Conservation (phyloP, 2,329 filamentous ascomycete genomes). For the Plenodomus tracheiphilus region DNA sequence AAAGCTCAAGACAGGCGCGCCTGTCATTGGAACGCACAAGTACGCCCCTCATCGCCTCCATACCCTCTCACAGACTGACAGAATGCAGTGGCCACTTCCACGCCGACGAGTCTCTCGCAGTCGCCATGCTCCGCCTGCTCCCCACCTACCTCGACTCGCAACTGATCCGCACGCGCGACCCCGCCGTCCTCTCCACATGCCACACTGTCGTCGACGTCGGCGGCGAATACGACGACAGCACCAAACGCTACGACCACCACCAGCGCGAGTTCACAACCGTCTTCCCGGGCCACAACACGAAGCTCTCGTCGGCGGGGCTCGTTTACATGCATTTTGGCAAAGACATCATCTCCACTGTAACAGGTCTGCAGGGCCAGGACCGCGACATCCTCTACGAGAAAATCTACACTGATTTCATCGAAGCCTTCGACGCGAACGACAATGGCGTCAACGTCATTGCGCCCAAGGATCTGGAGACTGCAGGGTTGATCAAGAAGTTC, state of each 20-base stretch:
- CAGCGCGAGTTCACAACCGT: conserved; percentile 86
- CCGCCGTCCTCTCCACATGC: conserved; percentile 74
- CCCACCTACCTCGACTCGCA: conserved; percentile 74
- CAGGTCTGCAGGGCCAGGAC: conserved; percentile 64
- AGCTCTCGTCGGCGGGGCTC: conserved; percentile 89
- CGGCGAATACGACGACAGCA: conserved; percentile 79
- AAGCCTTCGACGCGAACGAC: conserved; percentile 96
- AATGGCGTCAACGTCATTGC: conserved; percentile 90
- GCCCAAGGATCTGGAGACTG: conserved; percentile 66
- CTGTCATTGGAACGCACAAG: conserved; percentile 89
- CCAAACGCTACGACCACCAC: conserved; percentile 92
- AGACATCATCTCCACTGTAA: conserved; percentile 73
- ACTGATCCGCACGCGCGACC: conserved; percentile 87
- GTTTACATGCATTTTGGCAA: conserved; percentile 96
- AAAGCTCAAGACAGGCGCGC: conserved; percentile 73
- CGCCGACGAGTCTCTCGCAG: conserved; percentile 94
- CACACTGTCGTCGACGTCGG: conserved; percentile 98
- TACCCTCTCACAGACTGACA: not conserved
- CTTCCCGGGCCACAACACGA: conserved; percentile 82
- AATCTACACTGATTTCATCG: conserved; percentile 90
- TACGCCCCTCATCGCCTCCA: conserved; percentile 25
- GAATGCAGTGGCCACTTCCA: conserved; percentile 82
- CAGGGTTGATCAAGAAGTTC: conserved; percentile 80
- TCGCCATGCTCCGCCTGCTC: conserved; percentile 90
- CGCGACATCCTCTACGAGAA: conserved; percentile 80